phyloP scores from a whole-genome alignment of 2,329 filamentous ascomycete species.

The Pyrenophora tritici-repentis region DNA sequence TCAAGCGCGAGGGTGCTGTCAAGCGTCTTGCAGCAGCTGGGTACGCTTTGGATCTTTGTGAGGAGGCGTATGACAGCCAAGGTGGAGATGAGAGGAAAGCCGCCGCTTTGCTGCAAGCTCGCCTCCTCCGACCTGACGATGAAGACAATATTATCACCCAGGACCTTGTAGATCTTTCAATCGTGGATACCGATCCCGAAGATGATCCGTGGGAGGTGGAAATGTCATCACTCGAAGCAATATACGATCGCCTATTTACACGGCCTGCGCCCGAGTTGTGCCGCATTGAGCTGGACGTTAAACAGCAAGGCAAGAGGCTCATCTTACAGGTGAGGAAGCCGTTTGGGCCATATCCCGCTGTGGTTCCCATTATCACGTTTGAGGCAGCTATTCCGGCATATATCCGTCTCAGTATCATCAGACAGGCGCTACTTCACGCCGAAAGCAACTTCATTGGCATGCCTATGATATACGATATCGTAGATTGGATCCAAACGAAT shows the following conservation, averaged over 20 bases:
- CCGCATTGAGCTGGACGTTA: constrained; percentile 68
- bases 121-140: constrained; percentile 57
- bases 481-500: constrained; percentile 89
- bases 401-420: constrained; percentile 86
- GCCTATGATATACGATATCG: constrained; percentile 86
- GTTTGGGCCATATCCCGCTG: constrained; percentile 69
- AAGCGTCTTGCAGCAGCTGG: constrained; percentile 81
- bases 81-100: constrained; percentile 75
- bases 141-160: constrained; percentile 38
- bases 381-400: constrained; percentile 78
- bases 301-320: constrained; percentile 52
- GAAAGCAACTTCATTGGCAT: constrained; percentile 74
- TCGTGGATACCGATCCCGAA: constrained; percentile 52
- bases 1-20: constrained; percentile 80
- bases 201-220: constrained; percentile 81
- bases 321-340: constrained; percentile 72
- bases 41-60: constrained; percentile 83
- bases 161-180: constrained; percentile 38
- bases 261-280: constrained; percentile 67
- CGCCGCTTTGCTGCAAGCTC: constrained; percentile 77
- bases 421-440: constrained; percentile 74
- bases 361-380: constrained; percentile 71
- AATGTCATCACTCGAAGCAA: constrained; percentile 79
- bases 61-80: constrained; percentile 73
- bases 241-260: constrained; percentile 70